phyloP scores from a whole-genome alignment of 2,329 filamentous ascomycete species.

The Dendryphion nanum region DNA sequence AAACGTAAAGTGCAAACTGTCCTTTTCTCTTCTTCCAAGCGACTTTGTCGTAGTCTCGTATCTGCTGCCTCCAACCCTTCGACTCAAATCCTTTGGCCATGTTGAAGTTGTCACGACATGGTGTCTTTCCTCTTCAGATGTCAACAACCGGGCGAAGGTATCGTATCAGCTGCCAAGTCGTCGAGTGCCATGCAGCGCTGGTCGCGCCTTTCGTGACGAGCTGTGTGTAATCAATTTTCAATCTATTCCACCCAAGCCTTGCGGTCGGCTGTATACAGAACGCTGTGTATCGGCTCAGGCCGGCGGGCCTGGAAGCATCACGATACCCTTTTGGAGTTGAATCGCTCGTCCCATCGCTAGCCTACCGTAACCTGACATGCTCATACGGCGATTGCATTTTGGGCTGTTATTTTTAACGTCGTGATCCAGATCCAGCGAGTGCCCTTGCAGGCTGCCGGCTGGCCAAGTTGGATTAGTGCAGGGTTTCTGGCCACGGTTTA shows the following conservation, averaged over 20 bases:
- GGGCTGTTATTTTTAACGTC: conserved; percentile 29
- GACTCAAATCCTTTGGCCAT: too few species aligned
- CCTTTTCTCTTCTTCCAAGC: conserved; percentile 6
- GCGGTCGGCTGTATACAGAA: conserved; percentile 11
- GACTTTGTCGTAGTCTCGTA: not conserved
- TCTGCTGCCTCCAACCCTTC: too few species aligned
- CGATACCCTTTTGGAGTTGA: conserved; percentile 14
- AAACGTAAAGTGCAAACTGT: conserved; percentile 7
- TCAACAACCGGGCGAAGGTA: not conserved
- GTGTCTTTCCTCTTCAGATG: conserved; percentile 1
- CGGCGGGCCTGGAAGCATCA: conserved; percentile 24
- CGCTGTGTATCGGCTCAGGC: conserved; percentile 9
- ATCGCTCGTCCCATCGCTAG: too few species aligned
- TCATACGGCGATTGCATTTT: not conserved
- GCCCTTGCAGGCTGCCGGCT: conserved; percentile 30
- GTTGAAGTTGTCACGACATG: too few species aligned
- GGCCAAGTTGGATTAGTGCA: conserved; percentile 25
- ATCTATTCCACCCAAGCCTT: conserved; percentile 25
- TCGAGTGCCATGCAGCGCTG: conserved; percentile 6
- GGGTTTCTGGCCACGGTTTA: conserved; percentile 20
- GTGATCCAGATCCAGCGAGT: conserved; percentile 16
- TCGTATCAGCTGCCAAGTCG: not conserved
- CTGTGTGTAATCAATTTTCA: conserved; percentile 33
- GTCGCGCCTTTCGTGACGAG: conserved; percentile 18
- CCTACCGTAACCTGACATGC: too few species aligned